phyloP scores from a whole-genome alignment of 352 stramenopile species.

The Albugo laibachii region DNA sequence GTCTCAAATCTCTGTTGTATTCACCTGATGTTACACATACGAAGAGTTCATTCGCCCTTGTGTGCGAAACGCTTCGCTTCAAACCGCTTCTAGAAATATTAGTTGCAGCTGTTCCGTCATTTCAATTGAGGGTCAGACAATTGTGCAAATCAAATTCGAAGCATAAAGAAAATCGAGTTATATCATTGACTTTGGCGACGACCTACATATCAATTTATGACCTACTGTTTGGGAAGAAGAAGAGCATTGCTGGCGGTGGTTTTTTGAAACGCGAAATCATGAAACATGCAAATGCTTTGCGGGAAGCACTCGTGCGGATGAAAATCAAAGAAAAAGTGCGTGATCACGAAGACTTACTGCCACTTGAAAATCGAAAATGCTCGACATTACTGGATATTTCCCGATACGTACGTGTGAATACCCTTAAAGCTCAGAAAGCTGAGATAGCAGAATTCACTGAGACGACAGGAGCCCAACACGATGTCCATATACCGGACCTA shows the following conservation, averaged over 20 bases:
- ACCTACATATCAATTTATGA: slow-evolving; percentile 60
- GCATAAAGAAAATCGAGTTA: slow-evolving; percentile 6
- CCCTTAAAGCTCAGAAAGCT: slow-evolving; percentile 32
- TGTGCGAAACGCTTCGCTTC: slow-evolving; percentile 78
- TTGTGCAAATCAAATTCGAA: slow-evolving; percentile 9
- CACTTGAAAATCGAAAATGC: slow-evolving; percentile 46
- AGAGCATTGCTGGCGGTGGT: slow-evolving; percentile 67
- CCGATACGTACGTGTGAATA: slow-evolving; percentile 90
- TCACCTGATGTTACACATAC: slow-evolving; percentile 65
- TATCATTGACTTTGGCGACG: slow-evolving; percentile 29
- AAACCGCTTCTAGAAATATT: slow-evolving; percentile 57
- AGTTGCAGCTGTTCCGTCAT: slow-evolving; percentile 43
- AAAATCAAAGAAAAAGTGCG: slow-evolving; percentile 67
- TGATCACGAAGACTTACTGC: slow-evolving; percentile 59
- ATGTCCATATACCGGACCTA: slow-evolving; percentile 80
- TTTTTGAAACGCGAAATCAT: slow-evolving; percentile 77
- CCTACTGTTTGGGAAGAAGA: slow-evolving; percentile 61
- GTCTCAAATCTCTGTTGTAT: slow-evolving; percentile 74
- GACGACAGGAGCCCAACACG: slow-evolving; percentile 36
- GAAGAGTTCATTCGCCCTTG: slow-evolving; percentile 73
- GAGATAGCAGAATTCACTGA: slow-evolving; percentile 24
- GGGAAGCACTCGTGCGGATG: slow-evolving; percentile 43
- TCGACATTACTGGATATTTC: slow-evolving; percentile 31
- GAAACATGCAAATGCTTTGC: slow-evolving; percentile 50
- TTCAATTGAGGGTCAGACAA: slow-evolving; percentile 20